Evolutionary conservation across 176 grass and related monocot genomes (phyloP).

Genomic region (Alloteropsis semialata): DNA sequence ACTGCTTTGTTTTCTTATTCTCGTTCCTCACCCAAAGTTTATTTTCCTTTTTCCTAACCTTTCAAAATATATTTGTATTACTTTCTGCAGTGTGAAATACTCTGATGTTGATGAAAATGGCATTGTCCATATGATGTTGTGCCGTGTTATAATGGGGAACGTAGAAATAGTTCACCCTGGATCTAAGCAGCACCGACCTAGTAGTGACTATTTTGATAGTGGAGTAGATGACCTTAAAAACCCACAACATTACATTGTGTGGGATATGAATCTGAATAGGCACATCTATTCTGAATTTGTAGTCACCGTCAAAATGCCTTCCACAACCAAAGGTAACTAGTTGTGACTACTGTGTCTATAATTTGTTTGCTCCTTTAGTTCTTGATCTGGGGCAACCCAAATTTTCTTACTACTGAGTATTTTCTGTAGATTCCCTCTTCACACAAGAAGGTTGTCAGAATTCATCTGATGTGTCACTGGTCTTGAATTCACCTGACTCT

Average conservation of each 20-base stretch:
- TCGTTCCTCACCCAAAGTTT: slow-evolving; percentile 22
- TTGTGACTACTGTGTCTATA: background rate
- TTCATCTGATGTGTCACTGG: slow-evolving; percentile 59
- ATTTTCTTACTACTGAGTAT: slow-evolving; percentile 20
- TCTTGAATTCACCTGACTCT: slow-evolving; percentile 50
- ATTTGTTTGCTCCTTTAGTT: slow-evolving; percentile 20
- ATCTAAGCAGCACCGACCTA: slow-evolving; percentile 76
- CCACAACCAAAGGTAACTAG: slow-evolving; percentile 76
- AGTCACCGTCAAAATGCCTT: slow-evolving; percentile 75
- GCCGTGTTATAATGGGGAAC: slow-evolving; percentile 95
- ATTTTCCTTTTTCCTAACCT: slow-evolving; percentile 33
- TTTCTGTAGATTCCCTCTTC: slow-evolving; percentile 52
- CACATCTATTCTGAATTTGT: slow-evolving; percentile 91
- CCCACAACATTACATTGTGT: slow-evolving; percentile 91
- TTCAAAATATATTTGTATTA: slow-evolving; percentile 42
- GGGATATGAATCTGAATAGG: slow-evolving; percentile 86
- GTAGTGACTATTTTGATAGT: slow-evolving; percentile 75
- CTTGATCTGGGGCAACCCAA: slow-evolving; percentile 7
- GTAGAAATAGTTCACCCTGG: slow-evolving; percentile 85
- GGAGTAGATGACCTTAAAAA: slow-evolving; percentile 91
- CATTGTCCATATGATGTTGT: slow-evolving; percentile 83
- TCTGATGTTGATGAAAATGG: slow-evolving; percentile 87
- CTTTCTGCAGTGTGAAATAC: slow-evolving; percentile 79
- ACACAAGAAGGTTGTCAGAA: slow-evolving; percentile 46
- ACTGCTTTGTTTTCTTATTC: slow-evolving; percentile 17